These are phyloP conservation scores for Phanerochaete carnosa DNA, from an alignment of 768 basidiomycete genomes.

Conservation along the genomic window DNA sequence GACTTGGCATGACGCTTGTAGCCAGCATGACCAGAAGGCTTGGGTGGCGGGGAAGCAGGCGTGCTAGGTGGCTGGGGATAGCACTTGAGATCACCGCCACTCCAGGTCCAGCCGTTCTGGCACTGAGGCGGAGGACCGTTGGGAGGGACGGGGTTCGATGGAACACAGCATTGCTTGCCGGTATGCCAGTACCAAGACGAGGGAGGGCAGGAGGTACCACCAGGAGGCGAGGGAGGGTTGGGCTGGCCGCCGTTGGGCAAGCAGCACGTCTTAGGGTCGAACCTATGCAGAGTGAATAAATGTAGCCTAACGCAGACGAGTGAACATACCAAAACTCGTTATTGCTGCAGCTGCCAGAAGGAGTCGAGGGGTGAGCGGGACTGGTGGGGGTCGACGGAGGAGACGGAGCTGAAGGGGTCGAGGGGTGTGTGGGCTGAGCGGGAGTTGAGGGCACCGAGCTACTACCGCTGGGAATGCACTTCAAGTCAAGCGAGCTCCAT, in stretches of 20 bases:
- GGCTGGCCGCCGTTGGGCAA: constrained; percentile 41
- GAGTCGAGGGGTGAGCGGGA: neutral
- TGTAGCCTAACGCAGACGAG: neutral
- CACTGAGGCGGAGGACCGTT: constrained; percentile 42
- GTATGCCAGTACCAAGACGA: constrained; percentile 47
- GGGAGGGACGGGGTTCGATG: constrained; percentile 37
- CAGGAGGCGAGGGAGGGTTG: constrained; percentile 43
- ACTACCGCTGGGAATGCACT: neutral
- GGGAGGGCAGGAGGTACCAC: constrained; percentile 39
- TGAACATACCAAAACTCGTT: constrained; percentile 33
- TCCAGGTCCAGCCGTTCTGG: constrained; percentile 44
- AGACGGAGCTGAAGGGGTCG: neutral
- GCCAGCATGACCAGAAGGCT: constrained; percentile 32
- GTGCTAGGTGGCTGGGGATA: constrained; percentile 31
- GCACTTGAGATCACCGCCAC: constrained; percentile 33
- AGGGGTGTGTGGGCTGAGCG: neutral
- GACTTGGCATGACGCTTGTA: constrained; percentile 32
- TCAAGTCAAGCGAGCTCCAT: neutral
- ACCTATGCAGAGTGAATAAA: constrained; percentile 24
- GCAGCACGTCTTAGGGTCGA: constrained; percentile 35
- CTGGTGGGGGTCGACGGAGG: neutral
- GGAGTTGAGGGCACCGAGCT: neutral
- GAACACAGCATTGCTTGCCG: constrained; percentile 50
- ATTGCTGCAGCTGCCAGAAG: neutral
- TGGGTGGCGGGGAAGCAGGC: constrained; percentile 9